These are phyloP conservation scores for Colletotrichum tropicicola DNA, from an alignment of 2,329 filamentous ascomycete species.

Conservation along the genomic window DNA sequence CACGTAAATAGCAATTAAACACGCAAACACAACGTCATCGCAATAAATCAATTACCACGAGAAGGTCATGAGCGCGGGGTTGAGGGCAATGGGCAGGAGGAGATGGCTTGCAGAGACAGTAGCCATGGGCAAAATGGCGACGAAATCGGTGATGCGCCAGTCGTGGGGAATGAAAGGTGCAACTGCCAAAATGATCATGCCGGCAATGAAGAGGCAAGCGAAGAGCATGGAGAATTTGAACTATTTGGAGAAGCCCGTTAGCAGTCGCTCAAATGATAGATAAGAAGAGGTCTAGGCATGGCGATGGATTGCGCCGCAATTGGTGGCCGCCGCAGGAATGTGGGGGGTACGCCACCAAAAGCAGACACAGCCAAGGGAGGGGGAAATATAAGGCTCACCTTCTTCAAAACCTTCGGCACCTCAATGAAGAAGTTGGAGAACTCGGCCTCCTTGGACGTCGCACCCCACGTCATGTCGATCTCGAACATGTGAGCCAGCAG, in stretches of 20 bases:
- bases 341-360: slow-evolving; percentile 40
- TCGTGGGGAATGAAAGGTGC: slow-evolving; percentile 71
- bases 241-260: slow-evolving; percentile 36
- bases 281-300: neutral
- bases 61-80: slow-evolving; percentile 84
- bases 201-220: slow-evolving; percentile 63
- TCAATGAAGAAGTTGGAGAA: slow-evolving; percentile 88
- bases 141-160: slow-evolving; percentile 76
- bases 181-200: slow-evolving; percentile 72
- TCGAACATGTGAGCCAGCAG: slow-evolving; percentile 85
- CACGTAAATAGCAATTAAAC: slow-evolving; percentile 8
- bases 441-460: slow-evolving; percentile 84
- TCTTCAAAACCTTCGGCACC: slow-evolving; percentile 79
- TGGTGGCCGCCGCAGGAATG: slow-evolving; percentile 9
- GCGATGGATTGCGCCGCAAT: slow-evolving; percentile 32
- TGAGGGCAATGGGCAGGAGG: slow-evolving; percentile 76
- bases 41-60: slow-evolving; percentile 66
- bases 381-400: slow-evolving; percentile 63
- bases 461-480: slow-evolving; percentile 87
- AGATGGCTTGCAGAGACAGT: slow-evolving; percentile 76
- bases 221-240: slow-evolving; percentile 80
- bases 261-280: neutral
- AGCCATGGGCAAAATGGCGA: slow-evolving; percentile 80
- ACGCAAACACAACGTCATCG: neutral
- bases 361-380: slow-evolving; percentile 27